phyloP scores from a whole-genome alignment of 2,329 filamentous ascomycete species.

The Ilyonectria robusta region DNA sequence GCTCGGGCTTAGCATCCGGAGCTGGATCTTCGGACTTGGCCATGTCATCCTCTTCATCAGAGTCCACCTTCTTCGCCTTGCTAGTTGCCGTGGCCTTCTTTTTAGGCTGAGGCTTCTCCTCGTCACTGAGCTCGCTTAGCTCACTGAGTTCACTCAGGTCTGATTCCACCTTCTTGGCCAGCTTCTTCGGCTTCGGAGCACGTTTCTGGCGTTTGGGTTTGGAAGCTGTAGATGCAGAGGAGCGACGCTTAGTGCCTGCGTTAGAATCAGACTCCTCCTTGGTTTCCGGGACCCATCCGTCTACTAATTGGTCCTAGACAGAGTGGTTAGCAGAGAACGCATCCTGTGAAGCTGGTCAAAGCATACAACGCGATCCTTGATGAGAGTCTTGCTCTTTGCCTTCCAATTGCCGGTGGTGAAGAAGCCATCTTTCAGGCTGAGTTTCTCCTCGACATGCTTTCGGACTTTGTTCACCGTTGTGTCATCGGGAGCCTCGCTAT shows the following conservation, averaged over 20 bases:
- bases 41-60: constrained; percentile 47
- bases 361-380: constrained; percentile 69
- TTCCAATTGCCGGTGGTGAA: constrained; percentile 69
- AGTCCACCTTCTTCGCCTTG: constrained; percentile 44
- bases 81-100: constrained; percentile 41
- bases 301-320: constrained; percentile 54
- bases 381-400: constrained; percentile 69
- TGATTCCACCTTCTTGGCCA: constrained; percentile 39
- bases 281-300: constrained; percentile 52
- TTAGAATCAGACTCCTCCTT: constrained; percentile 44
- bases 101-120: constrained; percentile 38
- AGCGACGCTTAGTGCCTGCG: constrained; percentile 52
- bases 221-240: constrained; percentile 53
- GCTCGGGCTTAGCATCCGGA: constrained; percentile 24
- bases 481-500: constrained; percentile 58
- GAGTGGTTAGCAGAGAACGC: constrained; percentile 11
- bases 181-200: constrained; percentile 45
- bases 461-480: constrained; percentile 72
- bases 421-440: constrained; percentile 65
- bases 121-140: constrained; percentile 34
- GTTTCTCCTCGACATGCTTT: constrained; percentile 63
- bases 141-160: constrained; percentile 38
- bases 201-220: constrained; percentile 59
- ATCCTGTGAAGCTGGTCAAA: not conserved
- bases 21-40: constrained; percentile 35